phyloP scores from a whole-genome alignment of 2,329 filamentous ascomycete genomes.

The Alternaria dauci region DNA sequence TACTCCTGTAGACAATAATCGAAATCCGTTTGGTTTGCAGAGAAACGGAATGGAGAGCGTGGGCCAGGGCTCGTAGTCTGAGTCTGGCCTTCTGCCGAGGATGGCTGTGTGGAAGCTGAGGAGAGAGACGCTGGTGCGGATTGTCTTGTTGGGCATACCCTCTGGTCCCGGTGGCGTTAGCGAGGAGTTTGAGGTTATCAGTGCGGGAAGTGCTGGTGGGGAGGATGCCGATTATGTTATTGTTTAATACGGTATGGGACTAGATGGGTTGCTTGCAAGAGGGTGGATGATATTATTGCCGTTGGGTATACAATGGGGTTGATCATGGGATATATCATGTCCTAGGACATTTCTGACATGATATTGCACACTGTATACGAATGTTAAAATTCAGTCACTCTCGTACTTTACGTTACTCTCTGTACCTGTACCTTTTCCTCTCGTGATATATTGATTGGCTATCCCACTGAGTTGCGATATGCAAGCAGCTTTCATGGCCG shows the following conservation, averaged over 20 bases:
- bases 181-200: not conserved
- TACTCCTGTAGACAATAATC: slow-evolving; percentile 31
- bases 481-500: too few species aligned
- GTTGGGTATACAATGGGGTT: too few species aligned
- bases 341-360: too few species aligned
- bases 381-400: too few species aligned
- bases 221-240: not conserved
- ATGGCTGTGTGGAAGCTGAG: slow-evolving; percentile 1
- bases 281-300: not conserved
- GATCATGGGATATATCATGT: too few species aligned
- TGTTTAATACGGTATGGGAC: not conserved
- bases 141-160: not conserved
- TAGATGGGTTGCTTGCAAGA: not conserved
- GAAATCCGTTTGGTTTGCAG: slow-evolving; percentile 16
- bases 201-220: not conserved
- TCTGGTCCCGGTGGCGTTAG: not conserved
- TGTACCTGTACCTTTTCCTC: too few species aligned
- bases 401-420: too few species aligned
- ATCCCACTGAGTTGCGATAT: too few species aligned
- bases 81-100: not conserved
- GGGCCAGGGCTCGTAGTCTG: slow-evolving; percentile 16
- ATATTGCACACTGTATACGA: too few species aligned
- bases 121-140: not conserved
- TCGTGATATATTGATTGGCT: too few species aligned
- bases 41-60: slow-evolving; percentile 7